phyloP scores from a whole-genome alignment of 2,329 filamentous ascomycete genomes.

The Lomentospora prolificans region DNA sequence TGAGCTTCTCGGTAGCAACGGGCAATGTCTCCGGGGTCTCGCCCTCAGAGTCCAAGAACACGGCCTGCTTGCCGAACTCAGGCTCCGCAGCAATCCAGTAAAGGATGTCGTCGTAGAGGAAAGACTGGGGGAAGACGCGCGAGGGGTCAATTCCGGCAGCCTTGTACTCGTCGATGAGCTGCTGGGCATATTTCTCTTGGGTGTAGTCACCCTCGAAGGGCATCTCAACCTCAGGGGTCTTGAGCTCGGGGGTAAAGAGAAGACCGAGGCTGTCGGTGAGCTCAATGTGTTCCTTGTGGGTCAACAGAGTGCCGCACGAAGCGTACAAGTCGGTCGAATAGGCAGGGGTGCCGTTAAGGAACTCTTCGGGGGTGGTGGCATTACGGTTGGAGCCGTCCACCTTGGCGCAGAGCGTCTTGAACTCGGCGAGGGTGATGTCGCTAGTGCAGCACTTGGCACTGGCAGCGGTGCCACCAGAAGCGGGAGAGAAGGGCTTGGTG shows the following conservation, averaged over 20 bases:
- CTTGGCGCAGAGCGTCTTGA: slow-evolving; percentile 58
- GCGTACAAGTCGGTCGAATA: slow-evolving; percentile 59
- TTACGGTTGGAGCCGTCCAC: slow-evolving; percentile 55
- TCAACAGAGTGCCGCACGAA: slow-evolving; percentile 52
- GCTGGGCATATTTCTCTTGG: slow-evolving; percentile 53
- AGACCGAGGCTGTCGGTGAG: slow-evolving; percentile 48
- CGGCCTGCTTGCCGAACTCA: slow-evolving; percentile 49
- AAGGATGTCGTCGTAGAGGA: slow-evolving; percentile 52
- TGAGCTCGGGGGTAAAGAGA: slow-evolving; percentile 58
- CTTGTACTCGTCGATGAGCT: slow-evolving; percentile 53
- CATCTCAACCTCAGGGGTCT: slow-evolving; percentile 60
- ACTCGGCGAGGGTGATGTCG: slow-evolving; percentile 60
- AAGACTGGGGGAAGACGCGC: slow-evolving; percentile 55
- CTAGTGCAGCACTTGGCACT: slow-evolving; percentile 60
- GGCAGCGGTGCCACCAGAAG: slow-evolving; percentile 38
- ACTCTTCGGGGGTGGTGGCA: slow-evolving; percentile 47
- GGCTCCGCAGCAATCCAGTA: slow-evolving; percentile 58
- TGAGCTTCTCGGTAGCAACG: slow-evolving; percentile 46
- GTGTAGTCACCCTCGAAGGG: slow-evolving; percentile 57
- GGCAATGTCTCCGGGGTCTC: slow-evolving; percentile 40
- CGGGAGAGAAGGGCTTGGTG: slow-evolving; percentile 49
- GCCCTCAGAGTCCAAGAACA: slow-evolving; percentile 55
- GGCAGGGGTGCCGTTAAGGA: slow-evolving; percentile 45
- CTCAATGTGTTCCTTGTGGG: slow-evolving; percentile 52
- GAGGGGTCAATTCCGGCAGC: slow-evolving; percentile 38